These are phyloP conservation scores for Pseudocercospora macadamiae DNA, from an alignment of 2,329 filamentous ascomycete genomes.

Conservation along the genomic window DNA sequence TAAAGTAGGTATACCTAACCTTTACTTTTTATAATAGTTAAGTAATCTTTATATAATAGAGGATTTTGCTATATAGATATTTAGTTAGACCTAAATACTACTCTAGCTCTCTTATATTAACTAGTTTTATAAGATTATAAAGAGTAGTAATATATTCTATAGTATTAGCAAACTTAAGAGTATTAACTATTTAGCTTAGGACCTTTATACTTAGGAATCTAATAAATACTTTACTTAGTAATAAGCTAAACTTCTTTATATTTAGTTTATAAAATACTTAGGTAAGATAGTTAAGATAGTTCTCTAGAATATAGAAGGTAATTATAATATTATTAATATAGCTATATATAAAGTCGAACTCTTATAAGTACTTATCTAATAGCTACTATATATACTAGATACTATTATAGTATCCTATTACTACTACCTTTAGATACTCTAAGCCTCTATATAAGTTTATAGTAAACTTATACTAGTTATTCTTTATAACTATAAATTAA, in stretches of 20 bases:
- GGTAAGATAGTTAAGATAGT: background rate
- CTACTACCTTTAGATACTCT: constrained; percentile 3
- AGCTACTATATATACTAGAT: background rate
- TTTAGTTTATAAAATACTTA: background rate
- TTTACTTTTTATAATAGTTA: background rate
- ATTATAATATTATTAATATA: background rate
- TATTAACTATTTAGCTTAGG: background rate
- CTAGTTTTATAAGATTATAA: background rate
- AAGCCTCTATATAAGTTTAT: constrained; percentile 2
- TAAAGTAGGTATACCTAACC: background rate
- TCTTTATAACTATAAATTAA: background rate
- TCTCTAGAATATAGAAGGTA: background rate
- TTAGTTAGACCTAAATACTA: background rate
- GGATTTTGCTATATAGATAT: background rate
- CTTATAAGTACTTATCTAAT: background rate
- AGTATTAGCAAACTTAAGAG: background rate
- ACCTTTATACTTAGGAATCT: background rate
- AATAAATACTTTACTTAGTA: background rate
- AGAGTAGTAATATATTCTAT: background rate
- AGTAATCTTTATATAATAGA: background rate
- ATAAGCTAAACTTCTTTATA: background rate
- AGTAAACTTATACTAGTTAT: constrained; percentile 8
- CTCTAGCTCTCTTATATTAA: background rate
- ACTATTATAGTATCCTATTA: background rate
- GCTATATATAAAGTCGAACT: background rate